Base-by-base conservation (phyloP, 2,329 filamentous ascomycete genomes). In the Aureobasidium vineae region DNA sequence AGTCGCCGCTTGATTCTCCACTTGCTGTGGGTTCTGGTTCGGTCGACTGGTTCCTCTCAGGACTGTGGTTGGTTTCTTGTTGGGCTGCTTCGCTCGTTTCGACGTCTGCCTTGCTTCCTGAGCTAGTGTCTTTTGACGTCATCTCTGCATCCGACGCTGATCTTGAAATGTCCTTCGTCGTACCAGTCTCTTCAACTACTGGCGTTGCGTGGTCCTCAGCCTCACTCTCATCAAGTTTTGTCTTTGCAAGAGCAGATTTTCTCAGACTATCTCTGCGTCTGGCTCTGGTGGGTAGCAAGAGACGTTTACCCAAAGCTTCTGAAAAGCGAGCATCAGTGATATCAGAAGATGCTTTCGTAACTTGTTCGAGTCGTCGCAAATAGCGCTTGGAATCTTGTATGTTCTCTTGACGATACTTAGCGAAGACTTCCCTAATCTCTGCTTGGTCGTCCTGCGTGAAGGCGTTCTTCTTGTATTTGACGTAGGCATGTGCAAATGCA, bases 401-500 rank as follows among this genome's bases (percentile, higher is more conserved):
- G 28, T 61, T 61, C 1, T 38, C 43, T 15, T 21, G 7, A 13
- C 43, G 31, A 26, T 40, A 40, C 16, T 26, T 13, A 13, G 38
- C 33, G 3, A 50, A 7, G 28, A 63, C 43, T 19, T 41, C 33
- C 21, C 33, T 21, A n/a, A 63, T 38, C 8, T 50, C 41, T 13
- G 45, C 33, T 5, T n/a, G 13, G 2, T 63, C 45, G 6, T 63
- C n/a, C 21, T n/a, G n/a, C 10, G 31, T 63, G 33, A 63, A 41
- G 28, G 43, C 59, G 23, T 63, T 63, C 16, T 33, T 50, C 45
- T 52, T 52, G 16, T 50, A 7, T 36, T 63, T 63, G 21, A 63
- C 43, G 19, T 52, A 63, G 10, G 59, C 59, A 63, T 63, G n/a
- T 41, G 59, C 45, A 41, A 63, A 63, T 6, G 59, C 59, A 26